These are phyloP conservation scores for Populus tremula DNA, from an alignment of 345 rosid genomes.

Conservation along the genomic window DNA sequence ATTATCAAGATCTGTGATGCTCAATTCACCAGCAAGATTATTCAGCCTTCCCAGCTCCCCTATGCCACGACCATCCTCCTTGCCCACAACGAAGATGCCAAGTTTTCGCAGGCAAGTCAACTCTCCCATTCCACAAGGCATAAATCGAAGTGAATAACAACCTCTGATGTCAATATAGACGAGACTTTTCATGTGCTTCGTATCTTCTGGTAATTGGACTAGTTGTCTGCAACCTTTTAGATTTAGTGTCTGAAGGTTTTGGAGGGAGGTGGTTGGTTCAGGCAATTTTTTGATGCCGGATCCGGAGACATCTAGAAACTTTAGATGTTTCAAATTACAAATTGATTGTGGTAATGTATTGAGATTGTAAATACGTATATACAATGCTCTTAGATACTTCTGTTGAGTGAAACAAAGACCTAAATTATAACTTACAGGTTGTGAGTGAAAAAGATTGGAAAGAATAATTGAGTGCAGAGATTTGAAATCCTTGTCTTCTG, in stretches of 20 bases:
- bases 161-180: neutral
- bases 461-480: neutral
- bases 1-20: neutral
- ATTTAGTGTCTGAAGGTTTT: constrained; percentile 20
- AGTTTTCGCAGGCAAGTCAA: constrained; percentile 14
- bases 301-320: constrained; percentile 12
- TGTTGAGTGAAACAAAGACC: neutral
- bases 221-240: neutral
- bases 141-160: neutral
- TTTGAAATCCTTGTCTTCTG: neutral
- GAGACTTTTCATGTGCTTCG: constrained; percentile 11
- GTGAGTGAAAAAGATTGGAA: neutral
- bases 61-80: neutral
- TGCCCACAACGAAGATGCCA: constrained; percentile 14
- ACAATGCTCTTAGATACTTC: neutral
- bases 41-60: constrained; percentile 7
- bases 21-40: constrained; percentile 10
- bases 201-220: neutral
- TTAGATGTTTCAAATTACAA: constrained; percentile 19
- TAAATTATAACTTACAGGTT: neutral
- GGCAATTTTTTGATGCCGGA: constrained; percentile 4
- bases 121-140: constrained; percentile 10
- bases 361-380: fast-evolving
- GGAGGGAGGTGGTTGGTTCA: constrained; percentile 10
- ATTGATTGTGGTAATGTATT: neutral